Base-by-base conservation (phyloP, 2,329 filamentous ascomycete genomes). In the Dothistroma septosporum region DNA sequence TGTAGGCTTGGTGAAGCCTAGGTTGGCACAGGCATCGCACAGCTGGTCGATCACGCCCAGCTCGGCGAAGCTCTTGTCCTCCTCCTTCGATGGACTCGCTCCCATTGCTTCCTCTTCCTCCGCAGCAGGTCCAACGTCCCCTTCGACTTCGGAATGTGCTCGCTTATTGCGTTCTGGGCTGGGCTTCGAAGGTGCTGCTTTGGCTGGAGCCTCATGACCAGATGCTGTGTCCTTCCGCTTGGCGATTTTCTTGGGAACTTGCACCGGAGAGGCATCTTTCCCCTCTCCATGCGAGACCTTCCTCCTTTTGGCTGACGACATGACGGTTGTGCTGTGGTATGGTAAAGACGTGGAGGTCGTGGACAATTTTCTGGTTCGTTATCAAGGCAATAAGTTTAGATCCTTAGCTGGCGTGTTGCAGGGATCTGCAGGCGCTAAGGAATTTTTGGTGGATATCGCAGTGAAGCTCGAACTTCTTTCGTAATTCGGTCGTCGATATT, bases 1-100 rank as follows among this genome's bases (percentile, higher is more conserved):
- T 1, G 93, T 99, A 0, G 94, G 91, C 31, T 83, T 77, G 70
- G 88, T 95, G 82, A 92, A 99, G 64, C 89, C 89, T 57, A 97
- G 83, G 0, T 85, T 81, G 5, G 84, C 84, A 77, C 93, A 97
- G 54, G 93, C 91, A 73, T 97, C 92, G 77, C 91, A 95, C 57
- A 99, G 82, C 32, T 89, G 85, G 59, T 95, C 91, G 61, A 92
- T 89, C 54, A 97, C 84, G 24, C 93, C 93, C 49, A 90, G 74
- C 35, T 90, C 87, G 58, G 83, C 85, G 70, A 91, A 91, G 0
- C 85, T 85, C 76, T 87, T 88, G 28, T 59, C 57, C 16, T 44
- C 41, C 41, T 44, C 14, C 14, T 16, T n/a, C 14, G 41, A 44
- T n/a, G 2, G 41, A 44, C 41, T 44, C 62, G 55, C 68, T 65